These are phyloP conservation scores for Epichloe bromicola DNA, from an alignment of 2,329 filamentous ascomycete species.

Conservation along the genomic window DNA sequence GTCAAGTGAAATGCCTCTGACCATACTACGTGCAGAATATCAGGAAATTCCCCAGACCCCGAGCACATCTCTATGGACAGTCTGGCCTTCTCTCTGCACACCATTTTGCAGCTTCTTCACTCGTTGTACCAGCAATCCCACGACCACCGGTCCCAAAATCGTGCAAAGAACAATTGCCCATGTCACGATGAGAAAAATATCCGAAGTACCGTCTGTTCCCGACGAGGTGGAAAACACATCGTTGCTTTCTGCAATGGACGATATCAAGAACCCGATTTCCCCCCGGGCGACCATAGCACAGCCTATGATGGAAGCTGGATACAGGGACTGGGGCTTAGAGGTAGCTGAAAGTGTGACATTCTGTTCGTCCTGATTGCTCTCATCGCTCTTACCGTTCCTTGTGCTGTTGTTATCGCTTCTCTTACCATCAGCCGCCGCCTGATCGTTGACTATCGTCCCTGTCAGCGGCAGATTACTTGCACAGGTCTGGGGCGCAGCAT, in stretches of 20 bases:
- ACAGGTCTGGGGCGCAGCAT: not conserved
- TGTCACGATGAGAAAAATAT: conserved; percentile 38
- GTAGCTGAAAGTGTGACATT: conserved; percentile 9
- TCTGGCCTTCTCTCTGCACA: not conserved
- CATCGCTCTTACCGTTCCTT: not conserved
- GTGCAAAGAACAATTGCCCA: conserved; percentile 46
- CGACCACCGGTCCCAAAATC: conserved; percentile 33
- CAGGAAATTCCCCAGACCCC: conserved; percentile 1
- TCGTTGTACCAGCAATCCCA: conserved; percentile 32
- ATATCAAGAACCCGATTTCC: conserved; percentile 73
- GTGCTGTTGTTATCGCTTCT: not conserved
- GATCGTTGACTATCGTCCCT: not conserved
- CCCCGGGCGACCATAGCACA: conserved; percentile 60
- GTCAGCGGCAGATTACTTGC: not conserved
- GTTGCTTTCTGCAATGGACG: conserved; percentile 48
- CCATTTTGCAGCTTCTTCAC: conserved; percentile 19
- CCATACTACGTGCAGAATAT: not conserved
- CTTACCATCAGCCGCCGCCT: not conserved
- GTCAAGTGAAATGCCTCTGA: no score
- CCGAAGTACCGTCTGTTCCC: conserved; percentile 13
- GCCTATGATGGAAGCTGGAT: conserved; percentile 54
- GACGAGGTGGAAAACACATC: conserved; percentile 23
- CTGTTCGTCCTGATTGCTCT: not conserved
- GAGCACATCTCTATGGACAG: conserved; percentile 2
- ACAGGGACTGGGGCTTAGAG: conserved; percentile 45